These are phyloP conservation scores for Harringtonia lauricola DNA, from an alignment of 2,329 filamentous ascomycete species.

Conservation along the genomic window DNA sequence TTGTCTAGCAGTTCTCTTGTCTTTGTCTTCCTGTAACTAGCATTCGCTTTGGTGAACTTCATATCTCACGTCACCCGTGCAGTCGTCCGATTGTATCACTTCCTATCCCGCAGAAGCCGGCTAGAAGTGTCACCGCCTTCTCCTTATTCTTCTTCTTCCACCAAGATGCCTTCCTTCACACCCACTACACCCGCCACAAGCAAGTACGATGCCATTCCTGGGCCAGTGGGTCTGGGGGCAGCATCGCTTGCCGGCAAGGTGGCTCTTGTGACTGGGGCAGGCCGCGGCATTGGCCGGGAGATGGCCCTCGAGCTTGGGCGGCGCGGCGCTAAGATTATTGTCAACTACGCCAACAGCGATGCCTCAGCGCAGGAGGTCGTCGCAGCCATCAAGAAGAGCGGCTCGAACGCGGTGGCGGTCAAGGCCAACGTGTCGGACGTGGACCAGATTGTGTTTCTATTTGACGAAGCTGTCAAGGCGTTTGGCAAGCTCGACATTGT, in stretches of 20 bases:
- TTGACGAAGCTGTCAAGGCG: slow-evolving; percentile 40
- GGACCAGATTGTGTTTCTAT: slow-evolving; percentile 18
- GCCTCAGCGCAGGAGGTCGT: slow-evolving; percentile 13
- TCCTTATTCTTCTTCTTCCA: neutral
- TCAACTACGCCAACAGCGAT: slow-evolving; percentile 19
- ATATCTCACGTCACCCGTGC: neutral
- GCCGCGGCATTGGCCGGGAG: slow-evolving; percentile 51
- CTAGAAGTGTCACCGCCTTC: neutral
- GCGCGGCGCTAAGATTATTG: slow-evolving; percentile 22
- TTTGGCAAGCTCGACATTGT: slow-evolving; percentile 53
- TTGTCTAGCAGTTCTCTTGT: too few species aligned
- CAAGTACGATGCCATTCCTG: slow-evolving; percentile 21
- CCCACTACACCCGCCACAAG: slow-evolving; percentile 9
- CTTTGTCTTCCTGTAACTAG: too few species aligned
- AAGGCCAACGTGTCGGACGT: slow-evolving; percentile 22
- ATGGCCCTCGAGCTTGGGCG: slow-evolving; percentile 35
- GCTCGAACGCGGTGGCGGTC: slow-evolving; percentile 16
- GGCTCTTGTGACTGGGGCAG: slow-evolving; percentile 20
- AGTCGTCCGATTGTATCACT: neutral
- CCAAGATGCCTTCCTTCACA: slow-evolving; percentile 6
- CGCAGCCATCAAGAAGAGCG: slow-evolving; percentile 11
- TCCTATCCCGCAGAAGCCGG: neutral
- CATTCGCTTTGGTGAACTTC: neutral
- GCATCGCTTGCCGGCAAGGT: slow-evolving; percentile 17
- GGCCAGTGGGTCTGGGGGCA: slow-evolving; percentile 18